Percentiles rank a stretch among this genome's conserved stretches.
Evolutionary conservation across 2,329 filamentous ascomycete genomes (phyloP).

Genomic region (Fusarium oligoseptatum): DNA sequence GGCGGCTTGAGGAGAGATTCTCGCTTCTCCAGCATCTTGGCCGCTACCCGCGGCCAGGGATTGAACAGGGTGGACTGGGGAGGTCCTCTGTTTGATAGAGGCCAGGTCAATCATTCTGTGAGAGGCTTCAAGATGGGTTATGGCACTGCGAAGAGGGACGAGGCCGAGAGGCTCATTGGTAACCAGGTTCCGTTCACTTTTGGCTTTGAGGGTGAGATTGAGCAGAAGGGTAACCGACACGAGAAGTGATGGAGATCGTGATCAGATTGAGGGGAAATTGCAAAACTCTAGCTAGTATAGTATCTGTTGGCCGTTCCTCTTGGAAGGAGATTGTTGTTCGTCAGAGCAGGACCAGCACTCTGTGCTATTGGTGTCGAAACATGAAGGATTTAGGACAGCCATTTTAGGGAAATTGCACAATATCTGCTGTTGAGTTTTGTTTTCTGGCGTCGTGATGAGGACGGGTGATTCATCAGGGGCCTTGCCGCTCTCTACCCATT

Average conservation of each 20-base stretch:
- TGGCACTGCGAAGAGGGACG: not conserved
- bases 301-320: not conserved
- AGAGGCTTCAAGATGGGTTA: not conserved
- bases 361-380: not conserved
- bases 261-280: not conserved
- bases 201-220: not conserved
- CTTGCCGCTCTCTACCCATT: conserved; percentile 51
- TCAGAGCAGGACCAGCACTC: conserved; percentile 12
- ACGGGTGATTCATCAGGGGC: conserved; percentile 37
- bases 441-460: conserved; percentile 9
- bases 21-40: conserved; percentile 6
- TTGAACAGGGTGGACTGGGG: not conserved
- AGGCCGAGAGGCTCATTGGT: not conserved
- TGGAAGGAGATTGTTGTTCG: not conserved
- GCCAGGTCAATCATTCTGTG: not conserved
- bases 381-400: conserved; percentile 42
- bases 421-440: conserved; percentile 47
- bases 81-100: not conserved
- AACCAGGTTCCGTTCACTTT: not conserved
- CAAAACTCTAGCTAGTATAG: not conserved
- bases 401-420: conserved; percentile 55
- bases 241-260: not conserved
- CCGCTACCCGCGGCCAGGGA: not conserved
- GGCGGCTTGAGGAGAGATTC: not conserved
- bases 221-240: not conserved